Evolutionary conservation across 2,329 filamentous ascomycete genomes (phyloP), one percentile per base, ranked within the genome.

Genomic region (Aureobasidium sp.): DNA sequence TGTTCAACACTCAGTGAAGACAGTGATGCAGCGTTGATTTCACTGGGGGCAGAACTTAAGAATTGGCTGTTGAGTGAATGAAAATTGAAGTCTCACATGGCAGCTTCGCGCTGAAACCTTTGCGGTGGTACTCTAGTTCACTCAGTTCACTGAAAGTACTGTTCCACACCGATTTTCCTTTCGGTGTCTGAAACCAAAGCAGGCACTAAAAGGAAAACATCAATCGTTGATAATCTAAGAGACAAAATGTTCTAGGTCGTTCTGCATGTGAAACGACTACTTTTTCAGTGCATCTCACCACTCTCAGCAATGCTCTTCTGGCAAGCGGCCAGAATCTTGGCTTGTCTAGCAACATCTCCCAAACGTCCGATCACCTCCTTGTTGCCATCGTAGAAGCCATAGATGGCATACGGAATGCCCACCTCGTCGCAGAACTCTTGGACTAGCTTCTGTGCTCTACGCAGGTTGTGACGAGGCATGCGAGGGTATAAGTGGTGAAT

Each of bases 401-500:
- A 92, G 58, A 94, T 80, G 6, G 90, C 88, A 70, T 96, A 96
- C 1, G 89, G 90, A 62, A 96, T 90, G 17, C 84, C 86, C 0
- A 90, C 90, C 29, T 95, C 91, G 51, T 84, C 79, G 69, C 91
- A 96, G 70, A 95, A 96, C 50, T 90, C 85, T 69, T 87, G 81
- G 10, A 96, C 89, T 39, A 94, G 79, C 68, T 82, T 85, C 75
- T 94, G 91, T 4, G 87, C 83, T 62, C 78, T 78, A 51, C 91
- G 86, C 57, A 96, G 81, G 72, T 96, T 96, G 73, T 96, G 91
- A 46, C 91, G 82, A 10, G 91, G 91, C 65, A 96, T 85, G 12
- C 91, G 84, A 1, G 91, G 91, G 71, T 87, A 96, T 26, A 96
- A 77, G 71, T 96, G 91, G 71, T 96, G 91, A 57, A 96, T 87